phyloP scores from a whole-genome alignment of 2,329 filamentous ascomycete species.

The Pyricularia grisea region DNA sequence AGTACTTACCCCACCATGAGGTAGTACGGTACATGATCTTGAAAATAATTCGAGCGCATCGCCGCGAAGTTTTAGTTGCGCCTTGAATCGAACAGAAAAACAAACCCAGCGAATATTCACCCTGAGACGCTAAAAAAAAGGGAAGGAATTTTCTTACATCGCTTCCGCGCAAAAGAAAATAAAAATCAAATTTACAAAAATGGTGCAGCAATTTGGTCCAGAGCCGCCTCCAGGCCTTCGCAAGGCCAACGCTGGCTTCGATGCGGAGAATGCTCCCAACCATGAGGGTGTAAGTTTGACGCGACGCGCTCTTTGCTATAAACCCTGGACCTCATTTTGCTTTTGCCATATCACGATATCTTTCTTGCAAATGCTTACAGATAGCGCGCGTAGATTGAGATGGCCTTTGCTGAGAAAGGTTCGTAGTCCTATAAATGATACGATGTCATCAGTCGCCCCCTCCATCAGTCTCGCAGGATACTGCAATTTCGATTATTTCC shows the following conservation, averaged over 20 bases:
- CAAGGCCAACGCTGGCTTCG: constrained; percentile 41
- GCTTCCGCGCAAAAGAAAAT: neutral
- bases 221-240: constrained; percentile 2
- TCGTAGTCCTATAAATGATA: constrained; percentile 8
- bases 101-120: neutral
- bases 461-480: neutral
- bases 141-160: neutral
- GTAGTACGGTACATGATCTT: neutral
- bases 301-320: neutral
- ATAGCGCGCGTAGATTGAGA: constrained; percentile 67
- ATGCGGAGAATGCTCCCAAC: constrained; percentile 46
- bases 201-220: constrained; percentile 17
- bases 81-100: neutral
- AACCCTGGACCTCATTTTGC: neutral
- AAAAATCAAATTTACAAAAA: constrained; percentile 9
- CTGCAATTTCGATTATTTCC: neutral
- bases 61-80: neutral
- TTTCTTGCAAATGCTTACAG: neutral
- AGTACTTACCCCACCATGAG: neutral
- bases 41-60: neutral
- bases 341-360: neutral
- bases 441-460: neutral
- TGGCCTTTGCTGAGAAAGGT: constrained; percentile 98
- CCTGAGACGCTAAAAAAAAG: neutral
- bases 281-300: constrained; percentile 42